These are phyloP conservation scores for Umbelopsis isabellina DNA, from an alignment of 192 early-diverging fungal genomes.

Conservation along the genomic window DNA sequence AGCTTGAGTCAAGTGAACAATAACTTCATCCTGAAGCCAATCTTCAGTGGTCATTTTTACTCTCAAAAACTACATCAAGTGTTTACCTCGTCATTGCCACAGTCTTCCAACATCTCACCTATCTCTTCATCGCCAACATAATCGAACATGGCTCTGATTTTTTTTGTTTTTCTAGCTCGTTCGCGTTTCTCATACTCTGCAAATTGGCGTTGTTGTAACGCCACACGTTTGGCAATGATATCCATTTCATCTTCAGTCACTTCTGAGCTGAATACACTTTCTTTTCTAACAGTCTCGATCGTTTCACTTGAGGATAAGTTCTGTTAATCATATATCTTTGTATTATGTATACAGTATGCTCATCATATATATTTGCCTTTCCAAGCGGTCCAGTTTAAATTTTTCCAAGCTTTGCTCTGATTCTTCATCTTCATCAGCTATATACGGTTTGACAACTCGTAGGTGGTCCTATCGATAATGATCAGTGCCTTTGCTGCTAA, in stretches of 20 bases:
- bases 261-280: conserved; percentile 84
- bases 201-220: conserved; percentile 84
- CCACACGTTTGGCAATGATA: conserved; percentile 87
- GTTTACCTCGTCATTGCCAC: conserved; percentile 78
- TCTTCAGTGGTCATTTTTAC: not conserved
- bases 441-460: conserved; percentile 5
- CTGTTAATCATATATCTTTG: not conserved
- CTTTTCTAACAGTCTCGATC: conserved; percentile 77
- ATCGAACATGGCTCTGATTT: conserved; percentile 80
- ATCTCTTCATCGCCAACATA: conserved; percentile 87
- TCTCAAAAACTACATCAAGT: not conserved
- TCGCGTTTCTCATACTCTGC: conserved; percentile 82
- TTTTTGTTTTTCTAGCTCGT: conserved; percentile 74
- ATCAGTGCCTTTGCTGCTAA: conserved; percentile 1
- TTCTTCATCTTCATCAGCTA: not conserved
- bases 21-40: conserved; percentile 68
- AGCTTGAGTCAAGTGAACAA: conserved; percentile 80
- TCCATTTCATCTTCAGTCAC: conserved; percentile 85
- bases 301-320: conserved; percentile 53
- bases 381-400: conserved; percentile 1
- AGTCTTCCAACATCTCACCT: conserved; percentile 77
- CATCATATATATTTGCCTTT: not conserved
- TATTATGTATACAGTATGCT: not conserved
- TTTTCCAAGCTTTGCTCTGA: not conserved
- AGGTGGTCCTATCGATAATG: conserved; percentile 16